phyloP scores from a whole-genome alignment of 163 green algal species.

The Volvox carteri region DNA sequence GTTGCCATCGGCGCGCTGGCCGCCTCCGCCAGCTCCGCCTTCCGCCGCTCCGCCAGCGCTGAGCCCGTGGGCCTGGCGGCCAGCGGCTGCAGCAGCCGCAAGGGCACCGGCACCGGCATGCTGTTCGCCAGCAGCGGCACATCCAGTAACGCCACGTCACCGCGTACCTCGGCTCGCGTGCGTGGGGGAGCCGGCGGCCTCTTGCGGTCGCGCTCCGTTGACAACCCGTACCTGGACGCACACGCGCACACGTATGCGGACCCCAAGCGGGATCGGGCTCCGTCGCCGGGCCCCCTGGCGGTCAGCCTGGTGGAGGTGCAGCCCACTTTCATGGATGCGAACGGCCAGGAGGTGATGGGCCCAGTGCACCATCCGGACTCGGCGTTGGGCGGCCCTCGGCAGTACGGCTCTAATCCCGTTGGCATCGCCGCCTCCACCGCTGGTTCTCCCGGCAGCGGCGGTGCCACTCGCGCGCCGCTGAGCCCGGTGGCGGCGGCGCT shows the following conservation, averaged over 20 bases:
- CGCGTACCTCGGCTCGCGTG: background rate
- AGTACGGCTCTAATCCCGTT: background rate
- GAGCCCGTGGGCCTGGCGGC: background rate
- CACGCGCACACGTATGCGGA: background rate
- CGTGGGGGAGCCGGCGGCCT: background rate
- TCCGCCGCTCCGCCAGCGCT: conserved; percentile 27
- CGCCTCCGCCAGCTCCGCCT: conserved; percentile 9
- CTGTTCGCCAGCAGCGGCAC: background rate
- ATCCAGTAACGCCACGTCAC: background rate
- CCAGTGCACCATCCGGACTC: background rate
- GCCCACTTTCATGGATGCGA: background rate
- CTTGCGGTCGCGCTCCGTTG: background rate
- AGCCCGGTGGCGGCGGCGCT: background rate
- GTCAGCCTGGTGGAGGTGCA: conserved; percentile 18
- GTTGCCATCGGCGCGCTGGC: conserved; percentile 8
- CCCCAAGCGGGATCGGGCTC: background rate
- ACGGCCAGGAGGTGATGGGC: background rate
- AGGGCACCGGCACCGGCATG: conserved; percentile 37
- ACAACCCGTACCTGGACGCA: background rate
- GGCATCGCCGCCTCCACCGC: no score
- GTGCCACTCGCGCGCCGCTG: background rate
- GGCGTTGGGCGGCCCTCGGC: background rate
- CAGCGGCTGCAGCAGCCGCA: conserved; percentile 2
- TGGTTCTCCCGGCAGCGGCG: background rate
- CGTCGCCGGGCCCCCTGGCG: background rate